Evolutionary conservation across 345 rosid species (phyloP), one percentile per base, ranked within the genome.

Genomic region (Erodium maritimum): DNA sequence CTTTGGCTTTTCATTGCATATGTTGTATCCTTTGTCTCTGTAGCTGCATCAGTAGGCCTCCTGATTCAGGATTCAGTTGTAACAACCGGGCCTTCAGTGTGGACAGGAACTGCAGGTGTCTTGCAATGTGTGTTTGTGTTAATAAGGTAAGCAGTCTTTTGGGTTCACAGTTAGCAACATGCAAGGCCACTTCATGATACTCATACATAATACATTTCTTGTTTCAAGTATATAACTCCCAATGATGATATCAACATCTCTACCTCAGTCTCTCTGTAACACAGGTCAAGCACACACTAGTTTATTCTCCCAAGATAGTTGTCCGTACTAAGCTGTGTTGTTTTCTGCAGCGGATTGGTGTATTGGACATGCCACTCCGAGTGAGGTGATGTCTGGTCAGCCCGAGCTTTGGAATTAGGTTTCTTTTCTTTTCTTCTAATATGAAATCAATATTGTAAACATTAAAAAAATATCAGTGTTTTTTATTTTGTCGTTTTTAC

Each of bases 31-130:
- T 89, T 93, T 59, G 95, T 88, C 65, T 93, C 99, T 25, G 69
- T 93, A 60, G 95, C 99, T 33, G 99, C 91, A 56, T 86, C 96
- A 13, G 99, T 93, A 29, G 99, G 99, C 23, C 77, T 93, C 51
- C 69, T 93, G 68, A 82, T 93, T 63, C 94, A 85, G 80, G 96
- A 93, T 71, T 89, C 99, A 5, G 72, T 93, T 1, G 95, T 71
- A 54, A 76, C 71, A 60, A 79, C 83, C 5, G 90, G 93, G 17
- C 93, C 94, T 72, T 83, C 96, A 3, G 86, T 71, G 2, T 89
- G 96, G 99, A 78, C 99, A n/a, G 99, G 99, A 67, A 80, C 77
- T 50, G 94, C 99, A 8, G 95, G 99, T 42, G 84, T 93, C 63
- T 80, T 93, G 72, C 99, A 93, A 63, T 89, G 99, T 52, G 95